Conservation (phyloP, 225 moss, liverwort and hornwort species). For the Pleurozium schreberi region DNA sequence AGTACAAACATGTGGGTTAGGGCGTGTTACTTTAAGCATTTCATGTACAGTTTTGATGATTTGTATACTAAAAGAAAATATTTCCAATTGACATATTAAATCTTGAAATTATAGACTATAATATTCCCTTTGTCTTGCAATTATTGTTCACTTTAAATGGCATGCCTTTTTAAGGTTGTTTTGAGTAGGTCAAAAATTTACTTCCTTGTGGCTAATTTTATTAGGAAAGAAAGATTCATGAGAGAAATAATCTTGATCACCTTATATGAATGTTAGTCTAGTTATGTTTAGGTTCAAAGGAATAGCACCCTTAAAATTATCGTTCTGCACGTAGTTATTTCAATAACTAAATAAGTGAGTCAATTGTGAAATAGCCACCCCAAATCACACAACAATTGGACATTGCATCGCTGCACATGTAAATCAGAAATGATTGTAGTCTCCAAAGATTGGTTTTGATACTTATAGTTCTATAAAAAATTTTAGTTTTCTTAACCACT, state of each 20-base stretch:
- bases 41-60: too few species aligned
- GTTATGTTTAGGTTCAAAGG: not conserved
- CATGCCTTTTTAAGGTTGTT: too few species aligned
- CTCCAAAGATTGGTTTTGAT: not conserved
- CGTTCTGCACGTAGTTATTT: constrained; percentile 7
- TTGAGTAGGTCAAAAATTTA: too few species aligned
- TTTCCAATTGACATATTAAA: too few species aligned
- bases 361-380: not conserved
- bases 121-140: too few species aligned
- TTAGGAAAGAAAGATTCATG: too few species aligned
- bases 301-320: not conserved
- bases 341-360: not conserved
- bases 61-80: too few species aligned
- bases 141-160: too few species aligned
- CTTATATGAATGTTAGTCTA: not conserved
- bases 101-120: too few species aligned
- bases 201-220: too few species aligned
- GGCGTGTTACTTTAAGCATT: too few species aligned
- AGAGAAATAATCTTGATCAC: not conserved
- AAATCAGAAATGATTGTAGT: not conserved
- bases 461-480: not conserved
- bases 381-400: not conserved
- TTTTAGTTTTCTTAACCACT: not conserved
- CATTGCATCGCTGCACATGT: not conserved
- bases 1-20: too few species aligned